Percentiles rank a stretch among this genome's conserved stretches.
phyloP scores from a whole-genome alignment of 176 grass and related monocot species.

The Stipa capillata region DNA sequence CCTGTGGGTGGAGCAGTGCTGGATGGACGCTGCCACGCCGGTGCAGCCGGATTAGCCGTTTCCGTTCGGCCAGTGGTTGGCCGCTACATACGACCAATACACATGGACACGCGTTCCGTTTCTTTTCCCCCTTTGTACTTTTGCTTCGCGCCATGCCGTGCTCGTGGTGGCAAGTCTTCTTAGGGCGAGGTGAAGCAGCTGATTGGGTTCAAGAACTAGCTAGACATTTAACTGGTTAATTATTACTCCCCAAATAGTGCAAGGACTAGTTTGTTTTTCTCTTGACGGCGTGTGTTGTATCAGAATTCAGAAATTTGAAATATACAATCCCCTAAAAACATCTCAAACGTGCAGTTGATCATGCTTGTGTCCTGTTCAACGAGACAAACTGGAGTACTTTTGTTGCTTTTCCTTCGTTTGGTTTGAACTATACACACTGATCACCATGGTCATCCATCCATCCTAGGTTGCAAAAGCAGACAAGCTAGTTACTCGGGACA shows the following conservation, averaged over 20 bases:
- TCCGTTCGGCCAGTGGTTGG: not conserved
- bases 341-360: not conserved
- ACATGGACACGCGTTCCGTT: not conserved
- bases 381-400: not conserved
- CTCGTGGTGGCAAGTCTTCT: not conserved
- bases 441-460: not conserved
- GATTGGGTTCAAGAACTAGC: not conserved
- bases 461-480: not conserved
- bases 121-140: not conserved
- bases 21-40: not conserved
- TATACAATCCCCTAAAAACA: too few species aligned
- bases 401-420: not conserved
- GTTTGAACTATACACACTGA: too few species aligned
- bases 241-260: too few species aligned
- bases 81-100: not conserved
- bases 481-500: too few species aligned
- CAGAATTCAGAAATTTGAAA: too few species aligned
- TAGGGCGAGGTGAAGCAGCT: constrained; percentile 1
- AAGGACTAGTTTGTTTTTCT: too few species aligned
- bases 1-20: constrained; percentile 40
- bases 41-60: constrained; percentile 14
- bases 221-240: not conserved
- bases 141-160: not conserved
- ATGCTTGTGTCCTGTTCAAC: not conserved
- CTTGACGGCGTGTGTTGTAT: too few species aligned